phyloP scores from a whole-genome alignment of 2,329 filamentous ascomycete genomes.

The Cytospora mali region DNA sequence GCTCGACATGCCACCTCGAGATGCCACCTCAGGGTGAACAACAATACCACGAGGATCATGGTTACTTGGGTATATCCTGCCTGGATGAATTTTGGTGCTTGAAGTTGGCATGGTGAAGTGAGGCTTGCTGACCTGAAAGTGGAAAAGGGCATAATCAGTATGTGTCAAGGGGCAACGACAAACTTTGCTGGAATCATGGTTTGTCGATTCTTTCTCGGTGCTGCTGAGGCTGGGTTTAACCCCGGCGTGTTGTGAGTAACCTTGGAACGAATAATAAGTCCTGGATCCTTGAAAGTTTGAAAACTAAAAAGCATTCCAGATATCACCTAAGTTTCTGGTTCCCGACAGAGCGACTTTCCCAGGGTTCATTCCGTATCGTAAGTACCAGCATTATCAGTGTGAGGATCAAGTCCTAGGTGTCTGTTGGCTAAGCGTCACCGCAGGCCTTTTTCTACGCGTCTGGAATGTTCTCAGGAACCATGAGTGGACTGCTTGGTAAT shows the following conservation, averaged over 20 bases:
- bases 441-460: slow-evolving; percentile 39
- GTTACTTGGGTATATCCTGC: slow-evolving; percentile 32
- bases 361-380: slow-evolving; percentile 38
- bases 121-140: not conserved
- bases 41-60: slow-evolving; percentile 29
- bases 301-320: slow-evolving; percentile 12
- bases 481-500: slow-evolving; percentile 35
- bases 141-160: slow-evolving; percentile 30
- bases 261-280: too few species aligned
- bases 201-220: slow-evolving; percentile 35
- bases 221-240: slow-evolving; percentile 37
- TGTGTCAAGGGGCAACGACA: slow-evolving; percentile 32
- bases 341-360: slow-evolving; percentile 36
- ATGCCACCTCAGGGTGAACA: too few species aligned
- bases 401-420: accelerated
- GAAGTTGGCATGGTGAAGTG: not conserved
- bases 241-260: slow-evolving; percentile 33
- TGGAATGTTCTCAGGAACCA: slow-evolving; percentile 38
- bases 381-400: not conserved
- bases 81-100: not conserved
- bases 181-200: slow-evolving; percentile 35
- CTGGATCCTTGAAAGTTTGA: too few species aligned
- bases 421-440: not conserved
- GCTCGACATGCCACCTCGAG: too few species aligned
- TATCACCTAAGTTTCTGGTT: slow-evolving; percentile 40